Conservation (phyloP, 495 filamentous ascomycete genomes). For the Aspergillus nidulans region DNA sequence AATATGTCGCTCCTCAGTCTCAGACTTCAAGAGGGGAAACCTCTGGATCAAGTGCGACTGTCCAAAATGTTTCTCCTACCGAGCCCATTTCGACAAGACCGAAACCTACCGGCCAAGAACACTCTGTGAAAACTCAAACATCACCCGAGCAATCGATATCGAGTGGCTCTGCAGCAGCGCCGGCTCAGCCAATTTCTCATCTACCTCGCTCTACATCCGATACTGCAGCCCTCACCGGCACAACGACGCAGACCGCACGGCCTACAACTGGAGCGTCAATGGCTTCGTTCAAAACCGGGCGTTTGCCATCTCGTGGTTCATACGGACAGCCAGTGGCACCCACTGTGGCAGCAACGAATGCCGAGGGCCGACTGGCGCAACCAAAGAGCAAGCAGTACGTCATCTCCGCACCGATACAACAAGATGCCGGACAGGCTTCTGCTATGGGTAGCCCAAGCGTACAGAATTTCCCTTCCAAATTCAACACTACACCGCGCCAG, state of each 20-base stretch:
- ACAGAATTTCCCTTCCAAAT: conserved; percentile 40
- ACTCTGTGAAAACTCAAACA: conserved; percentile 6
- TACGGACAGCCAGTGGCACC: conserved; percentile 88
- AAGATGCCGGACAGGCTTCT: conserved; percentile 38
- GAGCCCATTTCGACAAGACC: conserved; percentile 18
- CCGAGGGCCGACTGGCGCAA: conserved; percentile 83
- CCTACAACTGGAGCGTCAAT: conserved; percentile 82
- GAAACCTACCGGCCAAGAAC: conserved; percentile 15
- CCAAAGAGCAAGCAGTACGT: conserved; percentile 73
- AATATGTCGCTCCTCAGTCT: conserved; percentile 91
- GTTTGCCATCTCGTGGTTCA: conserved; percentile 73
- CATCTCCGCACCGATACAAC: conserved; percentile 66
- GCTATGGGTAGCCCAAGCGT: conserved; percentile 57
- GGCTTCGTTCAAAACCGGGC: conserved; percentile 58
- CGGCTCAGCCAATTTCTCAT: conserved; percentile 31
- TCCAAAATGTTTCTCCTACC: conserved; percentile 13
- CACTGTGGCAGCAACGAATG: conserved; percentile 83
- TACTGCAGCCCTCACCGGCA: conserved; percentile 42
- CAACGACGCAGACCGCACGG: conserved; percentile 46
- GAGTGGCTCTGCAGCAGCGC: conserved; percentile 3
- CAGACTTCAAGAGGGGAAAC: conserved; percentile 67
- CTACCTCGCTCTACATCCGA: conserved; percentile 55
- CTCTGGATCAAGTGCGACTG: conserved; percentile 14
- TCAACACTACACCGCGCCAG: conserved; percentile 42
- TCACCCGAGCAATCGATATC: conserved; percentile 7